phyloP scores from a whole-genome alignment of 2,329 filamentous ascomycete species.

The Epichloe coenophiala region DNA sequence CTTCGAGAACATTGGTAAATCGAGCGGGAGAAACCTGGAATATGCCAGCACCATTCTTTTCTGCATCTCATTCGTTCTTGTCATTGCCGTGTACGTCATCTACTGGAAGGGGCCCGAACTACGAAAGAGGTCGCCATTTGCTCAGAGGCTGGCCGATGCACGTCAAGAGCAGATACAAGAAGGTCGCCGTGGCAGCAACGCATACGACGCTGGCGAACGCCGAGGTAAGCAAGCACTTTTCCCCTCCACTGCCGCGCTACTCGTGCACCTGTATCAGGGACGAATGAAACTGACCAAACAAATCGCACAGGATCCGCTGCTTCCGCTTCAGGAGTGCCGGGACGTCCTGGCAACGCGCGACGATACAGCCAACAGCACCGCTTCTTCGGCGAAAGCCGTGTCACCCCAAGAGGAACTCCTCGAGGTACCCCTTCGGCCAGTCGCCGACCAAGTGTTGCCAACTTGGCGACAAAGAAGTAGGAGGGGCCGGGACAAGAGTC shows the following conservation, averaged over 20 bases:
- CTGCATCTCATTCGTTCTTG: slow-evolving; percentile 46
- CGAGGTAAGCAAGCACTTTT: slow-evolving; percentile 16
- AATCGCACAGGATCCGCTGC: slow-evolving; percentile 7
- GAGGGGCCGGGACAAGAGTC: background rate
- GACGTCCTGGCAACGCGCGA: slow-evolving; percentile 11
- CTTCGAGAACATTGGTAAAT: slow-evolving; percentile 40
- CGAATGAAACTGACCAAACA: too few relatives aligned
- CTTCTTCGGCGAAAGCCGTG: slow-evolving; percentile 28
- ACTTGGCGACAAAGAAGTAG: slow-evolving; percentile 5
- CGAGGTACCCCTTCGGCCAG: slow-evolving; percentile 24
- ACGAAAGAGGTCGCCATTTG: slow-evolving; percentile 49
- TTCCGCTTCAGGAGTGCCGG: slow-evolving; percentile 10
- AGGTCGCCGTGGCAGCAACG: slow-evolving; percentile 17
- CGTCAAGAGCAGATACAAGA: slow-evolving; percentile 16
- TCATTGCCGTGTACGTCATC: slow-evolving; percentile 50
- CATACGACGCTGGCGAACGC: slow-evolving; percentile 12
- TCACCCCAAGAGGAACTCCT: slow-evolving; percentile 24
- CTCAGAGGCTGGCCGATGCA: slow-evolving; percentile 43
- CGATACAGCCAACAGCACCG: slow-evolving; percentile 26
- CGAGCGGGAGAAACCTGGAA: slow-evolving; percentile 36
- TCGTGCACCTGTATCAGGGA: too few relatives aligned
- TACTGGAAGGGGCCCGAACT: slow-evolving; percentile 51
- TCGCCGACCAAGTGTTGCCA: slow-evolving; percentile 16
- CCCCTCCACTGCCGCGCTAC: background rate
- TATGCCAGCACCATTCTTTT: slow-evolving; percentile 52